Base-by-base conservation (phyloP, 2,329 filamentous ascomycete species). In the Dendrostoma leiphaemia region DNA sequence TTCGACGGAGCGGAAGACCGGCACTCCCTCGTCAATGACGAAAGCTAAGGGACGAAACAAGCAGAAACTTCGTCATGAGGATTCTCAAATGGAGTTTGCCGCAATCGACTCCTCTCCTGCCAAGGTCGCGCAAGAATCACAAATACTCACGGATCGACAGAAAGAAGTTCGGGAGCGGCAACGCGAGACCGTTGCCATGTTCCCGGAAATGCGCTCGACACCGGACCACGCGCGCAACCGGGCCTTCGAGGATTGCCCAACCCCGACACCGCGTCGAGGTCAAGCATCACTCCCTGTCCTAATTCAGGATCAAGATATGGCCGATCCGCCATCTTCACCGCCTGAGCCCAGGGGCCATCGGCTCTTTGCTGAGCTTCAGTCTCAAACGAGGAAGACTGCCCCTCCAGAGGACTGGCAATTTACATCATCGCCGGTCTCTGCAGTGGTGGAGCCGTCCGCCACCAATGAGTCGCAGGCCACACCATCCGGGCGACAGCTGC, bases 31-130 rank as follows among this genome's bases (percentile, higher is more conserved):
- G 40, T 54, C 58, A 41, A 62, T 62, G 43, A 61, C 65, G 13
- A 69, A 63, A 45, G 64, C 64, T 15, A 62, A 60, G 24, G 67
- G 70, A 37, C 67, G 66, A n/a, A 61, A 44, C 24, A 82, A 78
- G 44, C 75, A 79, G 17, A 82, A 81, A 56, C 74, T 86, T 26
- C 83, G 88, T 31, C 91, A 96, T 62, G 83, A 96, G 58, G 82
- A 95, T 68, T 95, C 90, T 0, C 91, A 95, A 64, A 80, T 95
- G 24, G 80, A 89, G 40, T 94, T 94, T 63, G 83, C 86, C 3
- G 73, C 83, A 0, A 86, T 93, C 44, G 79, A 82, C 28, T 83
- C 84, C 12, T 83, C 85, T 0, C 75, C 78, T 0, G 68, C 79
- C 3, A 71, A 77, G 4, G 69, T 72, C 13, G 71, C 68, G 0